Evolutionary conservation across 148 eudicot genomes (phyloP).

Genomic region (Fagopyrum tataricum): DNA sequence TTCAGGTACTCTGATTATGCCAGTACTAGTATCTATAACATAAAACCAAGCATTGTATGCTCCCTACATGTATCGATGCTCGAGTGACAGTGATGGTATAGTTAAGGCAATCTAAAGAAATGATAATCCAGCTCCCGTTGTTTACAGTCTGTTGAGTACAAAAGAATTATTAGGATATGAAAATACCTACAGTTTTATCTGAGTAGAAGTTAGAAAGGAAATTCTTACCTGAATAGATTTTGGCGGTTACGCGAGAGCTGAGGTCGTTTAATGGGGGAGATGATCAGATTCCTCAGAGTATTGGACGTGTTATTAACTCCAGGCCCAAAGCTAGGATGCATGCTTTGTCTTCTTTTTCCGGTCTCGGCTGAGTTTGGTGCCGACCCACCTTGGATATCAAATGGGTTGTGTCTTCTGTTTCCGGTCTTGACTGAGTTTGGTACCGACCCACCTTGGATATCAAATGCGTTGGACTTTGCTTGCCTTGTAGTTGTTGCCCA

Average conservation of each 20-base stretch:
- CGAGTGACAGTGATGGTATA: neutral
- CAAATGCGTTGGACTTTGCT: constrained; percentile 56
- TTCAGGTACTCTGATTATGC: neutral
- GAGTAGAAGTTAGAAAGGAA: neutral
- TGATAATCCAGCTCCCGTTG: neutral
- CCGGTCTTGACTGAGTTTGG: constrained; percentile 45
- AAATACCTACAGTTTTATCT: neutral
- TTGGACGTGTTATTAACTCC: constrained; percentile 68
- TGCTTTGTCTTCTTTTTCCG: constrained; percentile 50
- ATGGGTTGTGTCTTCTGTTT: constrained; percentile 58
- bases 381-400: constrained; percentile 55
- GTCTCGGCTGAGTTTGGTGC: constrained; percentile 48
- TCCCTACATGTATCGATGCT: neutral
- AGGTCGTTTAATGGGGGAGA: constrained; percentile 88
- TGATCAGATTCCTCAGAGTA: constrained; percentile 68
- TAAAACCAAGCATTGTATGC: neutral
- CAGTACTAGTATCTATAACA: neutral
- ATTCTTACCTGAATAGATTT: constrained; percentile 69
- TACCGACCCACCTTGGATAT: constrained; percentile 57
- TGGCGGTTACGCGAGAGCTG: constrained; percentile 68
- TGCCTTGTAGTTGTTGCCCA: constrained; percentile 80
- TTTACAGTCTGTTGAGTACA: constrained; percentile 15
- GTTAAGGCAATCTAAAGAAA: neutral
- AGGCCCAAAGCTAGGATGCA: constrained; percentile 40
- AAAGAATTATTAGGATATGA: constrained; percentile 7